Conservation (phyloP, 208 protist species). For the Balamuthia mandrillaris region DNA sequence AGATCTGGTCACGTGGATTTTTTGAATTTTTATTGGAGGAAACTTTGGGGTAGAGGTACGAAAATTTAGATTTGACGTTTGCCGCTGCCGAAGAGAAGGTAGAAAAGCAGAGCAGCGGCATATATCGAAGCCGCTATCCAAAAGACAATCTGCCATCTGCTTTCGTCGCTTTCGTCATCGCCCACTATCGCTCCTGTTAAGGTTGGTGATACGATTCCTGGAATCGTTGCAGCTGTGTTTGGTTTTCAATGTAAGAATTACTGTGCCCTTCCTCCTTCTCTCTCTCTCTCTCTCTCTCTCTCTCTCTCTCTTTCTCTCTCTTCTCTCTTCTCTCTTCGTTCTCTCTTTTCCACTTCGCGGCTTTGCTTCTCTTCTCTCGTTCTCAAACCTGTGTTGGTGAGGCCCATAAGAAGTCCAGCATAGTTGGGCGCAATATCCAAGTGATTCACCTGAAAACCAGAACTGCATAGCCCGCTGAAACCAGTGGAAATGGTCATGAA, state of each 20-base stretch:
- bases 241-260: no score
- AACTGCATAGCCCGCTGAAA: neutral
- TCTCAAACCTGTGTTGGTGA: conserved; percentile 31
- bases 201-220: conserved; percentile 15
- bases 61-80: no score
- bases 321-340: neutral
- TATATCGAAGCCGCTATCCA: neutral
- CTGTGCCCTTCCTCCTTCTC: neutral
- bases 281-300: neutral
- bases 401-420: conserved; percentile 19
- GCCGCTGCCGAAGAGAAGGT: neutral
- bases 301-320: neutral
- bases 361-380: no score
- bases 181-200: conserved; percentile 21
- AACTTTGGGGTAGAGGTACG: no score
- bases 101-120: neutral
- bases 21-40: no score
- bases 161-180: neutral
- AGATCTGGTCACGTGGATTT: no score
- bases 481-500: conserved; percentile 28
- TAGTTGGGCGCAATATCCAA: conserved; percentile 38
- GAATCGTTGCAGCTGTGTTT: conserved; percentile 30
- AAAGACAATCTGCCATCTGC: conserved; percentile 28
- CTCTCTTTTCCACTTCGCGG: no score
- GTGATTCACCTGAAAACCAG: conserved; percentile 22